A percentile compares a stretch with the other conserved stretches of the same genome.
Evolutionary conservation across 495 filamentous ascomycete genomes (phyloP).

Genomic region (Beverwykella pulmonaria): DNA sequence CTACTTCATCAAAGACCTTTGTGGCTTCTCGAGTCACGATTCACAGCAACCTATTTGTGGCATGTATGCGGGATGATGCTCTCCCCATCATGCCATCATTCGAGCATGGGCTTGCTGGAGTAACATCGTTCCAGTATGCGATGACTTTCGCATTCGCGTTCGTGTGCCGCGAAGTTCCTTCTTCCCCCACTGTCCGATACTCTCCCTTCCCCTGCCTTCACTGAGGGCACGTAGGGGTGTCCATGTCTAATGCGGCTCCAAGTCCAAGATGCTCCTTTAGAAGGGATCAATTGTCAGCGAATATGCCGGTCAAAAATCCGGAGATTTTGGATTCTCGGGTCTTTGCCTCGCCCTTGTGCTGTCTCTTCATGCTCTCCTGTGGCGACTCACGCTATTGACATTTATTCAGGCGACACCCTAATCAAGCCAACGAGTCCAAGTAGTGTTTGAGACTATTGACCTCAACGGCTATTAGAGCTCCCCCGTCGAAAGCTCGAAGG

Average conservation of each 20-base stretch:
- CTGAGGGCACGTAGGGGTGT: too few relatives aligned
- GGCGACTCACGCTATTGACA: neutral
- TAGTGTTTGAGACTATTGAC: neutral
- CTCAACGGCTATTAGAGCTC: neutral
- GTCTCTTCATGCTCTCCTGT: too few relatives aligned
- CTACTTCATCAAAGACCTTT: too few relatives aligned
- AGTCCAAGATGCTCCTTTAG: too few relatives aligned
- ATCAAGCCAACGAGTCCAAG: neutral
- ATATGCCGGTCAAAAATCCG: too few relatives aligned
- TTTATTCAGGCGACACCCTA: neutral
- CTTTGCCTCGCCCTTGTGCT: too few relatives aligned
- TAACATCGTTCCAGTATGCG: neutral
- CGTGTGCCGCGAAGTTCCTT: neutral
- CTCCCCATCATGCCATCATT: neutral
- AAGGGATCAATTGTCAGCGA: too few relatives aligned
- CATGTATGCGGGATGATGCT: neutral
- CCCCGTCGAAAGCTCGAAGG: neutral
- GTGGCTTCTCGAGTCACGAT: too few relatives aligned
- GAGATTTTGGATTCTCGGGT: too few relatives aligned
- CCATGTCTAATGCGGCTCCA: too few relatives aligned
- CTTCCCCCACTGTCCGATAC: neutral
- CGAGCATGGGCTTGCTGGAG: neutral
- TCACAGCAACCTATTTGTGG: neutral
- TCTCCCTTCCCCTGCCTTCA: too few relatives aligned
- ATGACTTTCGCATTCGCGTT: neutral